These are phyloP conservation scores for Syzygium aromaticum DNA, from an alignment of 345 rosid genomes.

Conservation along the genomic window DNA sequence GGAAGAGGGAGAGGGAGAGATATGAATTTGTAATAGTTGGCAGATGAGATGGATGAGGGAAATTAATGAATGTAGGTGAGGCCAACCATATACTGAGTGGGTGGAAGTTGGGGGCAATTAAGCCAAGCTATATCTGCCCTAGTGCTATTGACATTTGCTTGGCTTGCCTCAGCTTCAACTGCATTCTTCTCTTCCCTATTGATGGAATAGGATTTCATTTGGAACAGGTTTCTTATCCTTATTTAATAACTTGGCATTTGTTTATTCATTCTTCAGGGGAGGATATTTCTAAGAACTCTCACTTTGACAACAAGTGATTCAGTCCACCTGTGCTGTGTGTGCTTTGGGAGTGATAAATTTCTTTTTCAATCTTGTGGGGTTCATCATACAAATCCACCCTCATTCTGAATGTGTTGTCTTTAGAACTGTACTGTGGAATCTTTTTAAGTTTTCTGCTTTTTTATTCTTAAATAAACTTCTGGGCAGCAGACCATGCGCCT, in stretches of 20 bases:
- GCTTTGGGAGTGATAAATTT: not conserved
- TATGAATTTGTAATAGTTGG: constrained; percentile 3
- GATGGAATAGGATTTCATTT: not conserved
- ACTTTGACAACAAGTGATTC: not conserved
- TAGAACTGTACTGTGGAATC: constrained; percentile 22
- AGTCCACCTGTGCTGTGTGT: not conserved
- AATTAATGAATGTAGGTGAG: constrained; percentile 35
- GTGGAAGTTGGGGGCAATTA: constrained; percentile 41
- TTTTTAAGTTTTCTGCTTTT: not conserved
- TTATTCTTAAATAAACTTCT: not conserved
- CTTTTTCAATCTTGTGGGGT: not conserved
- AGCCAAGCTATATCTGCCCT: constrained; percentile 5
- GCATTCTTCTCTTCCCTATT: not conserved
- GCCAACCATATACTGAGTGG: constrained; percentile 28
- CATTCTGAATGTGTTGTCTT: constrained; percentile 9
- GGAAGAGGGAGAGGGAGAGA: not conserved
- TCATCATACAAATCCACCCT: not conserved
- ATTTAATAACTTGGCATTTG: not conserved
- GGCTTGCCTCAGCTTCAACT: not conserved
- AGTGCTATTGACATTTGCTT: not conserved
- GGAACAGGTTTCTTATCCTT: not conserved
- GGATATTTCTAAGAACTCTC: not conserved
- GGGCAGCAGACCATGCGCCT: constrained; percentile 30
- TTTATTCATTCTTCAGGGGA: not conserved
- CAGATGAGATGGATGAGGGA: constrained; percentile 23